Conservation (phyloP, 129 eudicot species). For the Flaveria robusta region DNA sequence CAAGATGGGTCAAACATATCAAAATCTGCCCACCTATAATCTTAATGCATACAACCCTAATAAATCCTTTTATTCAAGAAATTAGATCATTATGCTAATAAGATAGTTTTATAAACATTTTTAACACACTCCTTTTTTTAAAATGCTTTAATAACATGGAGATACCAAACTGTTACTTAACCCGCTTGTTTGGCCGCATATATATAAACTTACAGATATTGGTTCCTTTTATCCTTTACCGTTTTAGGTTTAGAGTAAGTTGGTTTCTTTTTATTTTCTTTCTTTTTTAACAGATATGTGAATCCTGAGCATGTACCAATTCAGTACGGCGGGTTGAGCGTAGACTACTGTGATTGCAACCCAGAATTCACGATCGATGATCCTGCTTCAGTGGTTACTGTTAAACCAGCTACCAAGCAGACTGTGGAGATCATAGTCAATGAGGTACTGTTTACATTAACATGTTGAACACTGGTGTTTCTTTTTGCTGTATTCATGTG, state of each 20-base stretch:
- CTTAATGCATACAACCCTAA: background rate
- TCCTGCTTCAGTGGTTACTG: constrained; percentile 68
- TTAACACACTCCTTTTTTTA: background rate
- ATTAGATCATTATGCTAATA: background rate
- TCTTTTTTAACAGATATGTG: constrained; percentile 55
- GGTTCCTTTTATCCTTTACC: background rate
- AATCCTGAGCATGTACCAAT: constrained; percentile 84
- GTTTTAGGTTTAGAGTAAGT: constrained; percentile 7
- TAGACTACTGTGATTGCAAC: constrained; percentile 72
- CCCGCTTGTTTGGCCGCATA: background rate
- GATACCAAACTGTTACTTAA: background rate
- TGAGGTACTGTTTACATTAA: constrained; percentile 54
- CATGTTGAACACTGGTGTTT: background rate
- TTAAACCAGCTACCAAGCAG: constrained; percentile 82
- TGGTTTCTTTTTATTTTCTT: background rate
- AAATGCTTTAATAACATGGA: background rate
- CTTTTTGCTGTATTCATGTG: background rate
- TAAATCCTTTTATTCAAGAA: background rate
- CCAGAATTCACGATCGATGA: constrained; percentile 72
- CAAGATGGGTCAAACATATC: background rate
- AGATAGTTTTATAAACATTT: background rate
- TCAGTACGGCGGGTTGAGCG: constrained; percentile 83
- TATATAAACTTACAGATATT: background rate
- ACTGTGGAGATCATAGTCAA: constrained; percentile 72
- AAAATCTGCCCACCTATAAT: background rate